Base-by-base conservation (phyloP, 805 yeast species). In the Metschnikowia picachoensis region DNA sequence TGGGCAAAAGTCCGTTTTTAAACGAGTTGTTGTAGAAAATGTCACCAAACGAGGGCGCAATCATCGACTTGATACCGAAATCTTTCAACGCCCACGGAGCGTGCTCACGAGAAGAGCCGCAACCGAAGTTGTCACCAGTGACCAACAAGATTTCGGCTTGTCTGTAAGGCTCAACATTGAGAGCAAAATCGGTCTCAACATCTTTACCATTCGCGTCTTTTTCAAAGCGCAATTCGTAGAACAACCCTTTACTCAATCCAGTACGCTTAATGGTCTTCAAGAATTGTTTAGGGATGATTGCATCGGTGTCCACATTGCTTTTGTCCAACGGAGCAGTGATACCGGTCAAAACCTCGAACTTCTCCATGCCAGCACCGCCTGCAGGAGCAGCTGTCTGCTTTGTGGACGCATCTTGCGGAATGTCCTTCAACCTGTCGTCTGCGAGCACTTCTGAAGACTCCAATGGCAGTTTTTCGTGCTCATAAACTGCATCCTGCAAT, bases 51-150 rank as follows among this genome's bases (percentile, higher is more conserved):
- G 97, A 90, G 47, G 98, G 99, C 6, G 98, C 98, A 67, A 94
- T 91, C 62, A 94, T 87, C 53, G 92, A 85, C 68, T 87, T 85
- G 68, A 94, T 90, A 68, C 99, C 99, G 61, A 94, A 94, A 71
- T 94, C 99, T 61, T 90, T 91, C 56, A 94, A 78, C 2, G 99
- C 98, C 99, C 99, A 94, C 48, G 99, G 98, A 30, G 99, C 99
- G 62, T 94, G 99, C 70, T 94, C 99, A 79, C 99, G 88, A 2
- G 97, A 91, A 35, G 97, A 91, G 61, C 99, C 99, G 75, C 99
- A 94, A 56, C 99, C 99, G 65, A 94, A 94, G 76, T 94, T 94
- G 65, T 88, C 95, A 66, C 99, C 99, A 36, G 95, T 82, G 49
- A 90, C 96, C 57, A 92, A 85, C 55, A 94, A 74, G 57, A 92